These are phyloP conservation scores for Massarina eburnea DNA, from an alignment of 2,329 filamentous ascomycete species.

Conservation along the genomic window DNA sequence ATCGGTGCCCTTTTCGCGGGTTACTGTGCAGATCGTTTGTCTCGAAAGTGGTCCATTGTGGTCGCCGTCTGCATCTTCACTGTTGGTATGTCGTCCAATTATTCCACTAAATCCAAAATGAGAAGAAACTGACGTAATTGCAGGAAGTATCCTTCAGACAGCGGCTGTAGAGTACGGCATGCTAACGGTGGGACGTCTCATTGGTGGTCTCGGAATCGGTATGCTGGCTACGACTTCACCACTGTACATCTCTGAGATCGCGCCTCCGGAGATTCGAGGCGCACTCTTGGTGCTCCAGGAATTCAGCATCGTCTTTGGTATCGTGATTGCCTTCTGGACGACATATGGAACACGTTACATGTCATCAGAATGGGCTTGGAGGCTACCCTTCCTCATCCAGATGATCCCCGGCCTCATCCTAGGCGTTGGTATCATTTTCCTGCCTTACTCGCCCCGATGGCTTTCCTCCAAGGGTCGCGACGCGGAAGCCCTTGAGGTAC, in stretches of 20 bases:
- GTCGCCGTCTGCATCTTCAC: constrained; percentile 56
- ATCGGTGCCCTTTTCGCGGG: constrained; percentile 40
- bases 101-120: too few species aligned
- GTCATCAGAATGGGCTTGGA: constrained; percentile 46
- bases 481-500: constrained; percentile 51
- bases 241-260: constrained; percentile 56
- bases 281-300: constrained; percentile 53
- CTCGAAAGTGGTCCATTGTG: constrained; percentile 55
- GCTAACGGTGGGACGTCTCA: constrained; percentile 53
- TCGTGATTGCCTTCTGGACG: constrained; percentile 57
- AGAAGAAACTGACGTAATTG: too few species aligned
- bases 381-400: constrained; percentile 53
- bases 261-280: constrained; percentile 53
- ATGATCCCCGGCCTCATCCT: constrained; percentile 46
- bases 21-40: constrained; percentile 56
- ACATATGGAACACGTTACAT: constrained; percentile 55
- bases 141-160: constrained; percentile 54
- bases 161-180: constrained; percentile 54
- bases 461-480: constrained; percentile 48
- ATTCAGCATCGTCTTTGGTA: constrained; percentile 51
- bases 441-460: constrained; percentile 61
- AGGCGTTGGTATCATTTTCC: constrained; percentile 46
- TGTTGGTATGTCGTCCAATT: too few species aligned
- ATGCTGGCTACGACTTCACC: constrained; percentile 53
- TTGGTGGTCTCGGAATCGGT: constrained; percentile 56